phyloP scores from a whole-genome alignment of 2,329 filamentous ascomycete species.

The Xenoacremonium recifei region DNA sequence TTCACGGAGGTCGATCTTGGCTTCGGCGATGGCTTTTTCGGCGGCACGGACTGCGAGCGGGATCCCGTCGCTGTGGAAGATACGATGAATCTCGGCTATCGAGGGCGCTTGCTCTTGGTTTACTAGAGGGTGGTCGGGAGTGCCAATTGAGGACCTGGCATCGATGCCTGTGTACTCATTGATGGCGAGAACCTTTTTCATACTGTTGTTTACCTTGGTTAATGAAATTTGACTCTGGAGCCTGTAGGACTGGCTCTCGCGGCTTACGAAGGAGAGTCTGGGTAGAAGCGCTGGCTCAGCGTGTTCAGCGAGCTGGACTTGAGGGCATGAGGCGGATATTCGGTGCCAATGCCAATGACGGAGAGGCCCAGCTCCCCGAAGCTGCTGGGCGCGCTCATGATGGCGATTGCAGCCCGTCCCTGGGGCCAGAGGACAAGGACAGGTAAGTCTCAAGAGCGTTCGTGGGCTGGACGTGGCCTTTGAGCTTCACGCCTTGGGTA shows the following conservation, averaged over 20 bases:
- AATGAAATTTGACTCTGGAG: neutral
- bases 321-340: slow-evolving; percentile 59
- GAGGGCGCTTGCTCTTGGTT: slow-evolving; percentile 52
- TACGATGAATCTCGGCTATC: slow-evolving; percentile 52
- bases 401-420: too few relatives aligned
- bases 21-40: slow-evolving; percentile 55
- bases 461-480: too few relatives aligned
- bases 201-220: slow-evolving; percentile 38
- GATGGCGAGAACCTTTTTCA: slow-evolving; percentile 62
- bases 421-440: too few relatives aligned
- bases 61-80: slow-evolving; percentile 57
- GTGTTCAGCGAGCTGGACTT: slow-evolving; percentile 49
- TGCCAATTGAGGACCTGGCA: slow-evolving; percentile 59
- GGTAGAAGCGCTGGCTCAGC: slow-evolving; percentile 56
- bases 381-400: slow-evolving; percentile 41
- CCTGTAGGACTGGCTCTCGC: neutral
- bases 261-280: slow-evolving; percentile 57
- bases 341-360: slow-evolving; percentile 56
- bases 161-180: slow-evolving; percentile 66
- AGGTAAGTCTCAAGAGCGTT: too few relatives aligned
- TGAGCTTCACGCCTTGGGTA: too few relatives aligned
- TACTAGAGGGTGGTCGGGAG: slow-evolving; percentile 58
- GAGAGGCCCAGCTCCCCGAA: slow-evolving; percentile 57
- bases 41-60: slow-evolving; percentile 56
- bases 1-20: slow-evolving; percentile 46